Conservation (phyloP, 305 asterid species). For the Ajuga reptans region DNA sequence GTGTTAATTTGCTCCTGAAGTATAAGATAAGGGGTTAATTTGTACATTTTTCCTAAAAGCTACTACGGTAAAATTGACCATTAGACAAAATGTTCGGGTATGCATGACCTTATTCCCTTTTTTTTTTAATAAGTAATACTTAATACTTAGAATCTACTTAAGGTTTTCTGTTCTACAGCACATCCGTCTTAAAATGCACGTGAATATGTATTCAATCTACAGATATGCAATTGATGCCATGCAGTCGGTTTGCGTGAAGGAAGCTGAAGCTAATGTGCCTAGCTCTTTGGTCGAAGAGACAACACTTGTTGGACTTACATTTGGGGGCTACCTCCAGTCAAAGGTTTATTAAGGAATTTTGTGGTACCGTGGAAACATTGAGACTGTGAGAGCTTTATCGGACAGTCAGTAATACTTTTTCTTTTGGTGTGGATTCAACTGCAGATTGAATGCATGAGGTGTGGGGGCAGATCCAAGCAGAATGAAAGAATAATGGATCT, state of each 20-base stretch:
- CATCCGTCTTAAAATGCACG: not conserved
- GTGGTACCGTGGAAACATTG: constrained; percentile 1
- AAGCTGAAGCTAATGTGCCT: constrained; percentile 36
- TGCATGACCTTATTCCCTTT: not conserved
- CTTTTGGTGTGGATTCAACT: constrained; percentile 15
- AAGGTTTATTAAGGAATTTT: constrained; percentile 41
- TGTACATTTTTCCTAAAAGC: too few species aligned
- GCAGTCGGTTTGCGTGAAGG: constrained; percentile 63
- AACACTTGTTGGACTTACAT: constrained; percentile 66
- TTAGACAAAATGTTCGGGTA: not conserved
- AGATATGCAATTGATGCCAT: constrained; percentile 69
- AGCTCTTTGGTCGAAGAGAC: constrained; percentile 58
- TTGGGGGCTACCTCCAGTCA: constrained; percentile 84
- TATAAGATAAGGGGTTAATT: too few species aligned
- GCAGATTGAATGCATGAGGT: constrained; percentile 79
- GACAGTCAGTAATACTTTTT: not conserved
- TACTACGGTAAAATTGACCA: not conserved
- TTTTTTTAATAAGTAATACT: too few species aligned
- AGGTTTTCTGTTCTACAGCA: constrained; percentile 2
- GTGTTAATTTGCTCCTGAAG: too few species aligned
- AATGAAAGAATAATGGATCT: constrained; percentile 85
- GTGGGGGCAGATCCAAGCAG: constrained; percentile 60
- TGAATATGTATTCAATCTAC: constrained; percentile 12
- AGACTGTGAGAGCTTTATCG: not conserved
- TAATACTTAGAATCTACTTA: not conserved